Evolutionary conservation across 1,139 yeast species (phyloP).

Genomic region (Magnusiomyces ingens): DNA sequence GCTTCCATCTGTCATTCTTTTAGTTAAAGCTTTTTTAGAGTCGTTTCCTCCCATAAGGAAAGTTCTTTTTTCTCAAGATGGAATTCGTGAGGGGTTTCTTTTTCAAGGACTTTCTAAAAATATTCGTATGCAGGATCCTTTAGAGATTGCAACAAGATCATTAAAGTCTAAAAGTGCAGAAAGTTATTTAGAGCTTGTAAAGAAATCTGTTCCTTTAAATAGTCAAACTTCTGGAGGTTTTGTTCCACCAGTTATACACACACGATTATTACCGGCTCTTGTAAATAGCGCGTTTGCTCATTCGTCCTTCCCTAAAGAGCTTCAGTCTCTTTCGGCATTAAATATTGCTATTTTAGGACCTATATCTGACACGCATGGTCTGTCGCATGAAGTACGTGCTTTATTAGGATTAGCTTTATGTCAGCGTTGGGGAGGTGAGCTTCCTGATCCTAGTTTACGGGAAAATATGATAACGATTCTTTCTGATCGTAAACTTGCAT

Average conservation of each 20-base stretch:
- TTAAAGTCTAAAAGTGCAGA: conserved; percentile 55
- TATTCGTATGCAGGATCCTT: conserved; percentile 55
- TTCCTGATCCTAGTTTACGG: conserved; percentile 43
- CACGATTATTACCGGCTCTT: conserved; percentile 56
- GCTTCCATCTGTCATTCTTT: conserved; percentile 55
- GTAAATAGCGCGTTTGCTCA: conserved; percentile 65
- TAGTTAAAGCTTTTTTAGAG: conserved; percentile 53
- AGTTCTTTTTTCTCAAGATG: conserved; percentile 62
- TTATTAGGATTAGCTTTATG: conserved; percentile 60
- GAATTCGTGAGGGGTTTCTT: conserved; percentile 63
- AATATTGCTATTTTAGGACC: conserved; percentile 62
- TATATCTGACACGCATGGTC: conserved; percentile 62
- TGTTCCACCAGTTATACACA: conserved; percentile 50
- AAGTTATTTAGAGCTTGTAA: conserved; percentile 44
- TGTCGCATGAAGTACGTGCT: conserved; percentile 59
- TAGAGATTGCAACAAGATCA: conserved; percentile 55
- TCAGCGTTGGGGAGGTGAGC: conserved; percentile 70
- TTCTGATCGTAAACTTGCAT: conserved; percentile 30
- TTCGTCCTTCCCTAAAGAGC: conserved; percentile 61
- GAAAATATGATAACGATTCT: conserved; percentile 36
- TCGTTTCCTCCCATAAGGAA: conserved; percentile 52
- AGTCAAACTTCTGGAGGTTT: conserved; percentile 19
- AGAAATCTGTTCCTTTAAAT: conserved; percentile 44
- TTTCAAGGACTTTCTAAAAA: conserved; percentile 51
- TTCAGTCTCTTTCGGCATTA: conserved; percentile 63